A percentile compares a stretch with the other conserved stretches of the same genome.
These are phyloP conservation scores for Calonectria leucothoes DNA, from an alignment of 2,329 filamentous ascomycete species.

Conservation along the genomic window DNA sequence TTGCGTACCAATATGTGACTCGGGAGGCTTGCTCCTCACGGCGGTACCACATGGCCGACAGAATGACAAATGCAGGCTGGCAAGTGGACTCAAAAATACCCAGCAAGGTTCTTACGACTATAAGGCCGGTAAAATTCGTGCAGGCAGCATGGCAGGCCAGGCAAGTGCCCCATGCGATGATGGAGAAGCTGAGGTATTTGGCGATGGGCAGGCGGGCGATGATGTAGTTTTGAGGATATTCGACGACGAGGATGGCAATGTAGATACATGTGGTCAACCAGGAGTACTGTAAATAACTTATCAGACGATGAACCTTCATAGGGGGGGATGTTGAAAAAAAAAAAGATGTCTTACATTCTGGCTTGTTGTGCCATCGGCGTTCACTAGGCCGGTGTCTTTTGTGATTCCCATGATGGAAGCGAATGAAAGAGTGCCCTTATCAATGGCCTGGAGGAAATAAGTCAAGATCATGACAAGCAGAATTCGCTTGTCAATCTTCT, in stretches of 20 bases:
- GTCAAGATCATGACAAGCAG: constrained; percentile 78
- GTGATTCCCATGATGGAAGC: constrained; percentile 73
- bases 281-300: constrained; percentile 60
- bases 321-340: too few species aligned
- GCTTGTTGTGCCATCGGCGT: constrained; percentile 44
- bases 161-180: constrained; percentile 71
- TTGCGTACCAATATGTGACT: constrained; percentile 74
- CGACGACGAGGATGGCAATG: constrained; percentile 76
- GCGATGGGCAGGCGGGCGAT: constrained; percentile 73
- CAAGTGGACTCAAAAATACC: constrained; percentile 79
- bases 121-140: constrained; percentile 68
- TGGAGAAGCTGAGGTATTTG: constrained; percentile 73
- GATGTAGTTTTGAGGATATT: constrained; percentile 75
- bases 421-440: constrained; percentile 75
- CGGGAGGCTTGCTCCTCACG: constrained; percentile 74
- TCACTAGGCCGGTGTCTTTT: constrained; percentile 60
- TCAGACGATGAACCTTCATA: background rate
- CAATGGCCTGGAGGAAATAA: constrained; percentile 78
- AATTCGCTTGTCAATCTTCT: constrained; percentile 74
- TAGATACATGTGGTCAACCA: constrained; percentile 83
- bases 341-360: constrained; percentile 27
- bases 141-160: constrained; percentile 72
- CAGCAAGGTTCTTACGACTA: constrained; percentile 72
- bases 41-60: constrained; percentile 78
- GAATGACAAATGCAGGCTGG: constrained; percentile 75